phyloP scores from a whole-genome alignment of 768 basidiomycete species.

The Suillus americanus region DNA sequence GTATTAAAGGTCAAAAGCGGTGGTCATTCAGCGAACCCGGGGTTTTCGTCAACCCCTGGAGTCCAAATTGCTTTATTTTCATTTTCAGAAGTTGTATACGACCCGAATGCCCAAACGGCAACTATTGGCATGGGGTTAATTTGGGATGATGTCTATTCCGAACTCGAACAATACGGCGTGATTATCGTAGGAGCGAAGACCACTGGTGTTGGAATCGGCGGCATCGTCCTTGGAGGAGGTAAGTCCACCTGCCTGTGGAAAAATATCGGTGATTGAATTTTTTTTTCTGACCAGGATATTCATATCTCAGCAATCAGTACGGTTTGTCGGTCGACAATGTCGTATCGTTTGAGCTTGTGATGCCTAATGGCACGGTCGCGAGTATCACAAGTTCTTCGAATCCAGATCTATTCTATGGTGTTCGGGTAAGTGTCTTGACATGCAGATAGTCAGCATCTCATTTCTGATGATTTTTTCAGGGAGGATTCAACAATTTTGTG shows the following conservation, averaged over 20 bases:
- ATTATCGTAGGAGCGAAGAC: conserved; percentile 61
- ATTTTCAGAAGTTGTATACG: conserved; percentile 45
- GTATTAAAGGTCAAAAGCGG: conserved; percentile 56
- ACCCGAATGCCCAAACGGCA: conserved; percentile 37
- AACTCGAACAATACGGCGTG: conserved; percentile 47
- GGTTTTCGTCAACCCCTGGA: conserved; percentile 60
- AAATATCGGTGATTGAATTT: not conserved
- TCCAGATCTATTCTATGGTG: conserved; percentile 43
- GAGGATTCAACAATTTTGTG: conserved; percentile 63
- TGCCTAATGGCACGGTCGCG: conserved; percentile 47
- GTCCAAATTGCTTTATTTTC: conserved; percentile 57
- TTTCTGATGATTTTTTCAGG: conserved; percentile 33
- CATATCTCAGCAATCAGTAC: conserved; percentile 60
- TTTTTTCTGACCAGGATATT: conserved; percentile 42
- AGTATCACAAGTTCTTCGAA: conserved; percentile 31
- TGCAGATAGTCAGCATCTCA: not conserved
- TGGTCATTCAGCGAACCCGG: conserved; percentile 54
- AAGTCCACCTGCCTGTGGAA: not conserved
- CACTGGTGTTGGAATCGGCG: conserved; percentile 56
- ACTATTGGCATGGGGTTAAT: conserved; percentile 41
- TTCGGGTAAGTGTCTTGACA: conserved; percentile 34
- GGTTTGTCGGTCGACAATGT: conserved; percentile 59
- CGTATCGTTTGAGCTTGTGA: conserved; percentile 53
- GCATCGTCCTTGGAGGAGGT: conserved; percentile 60
- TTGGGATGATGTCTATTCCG: conserved; percentile 56